These are phyloP conservation scores for Talaromyces stipitatus DNA, from an alignment of 495 filamentous ascomycete genomes.

Conservation along the genomic window DNA sequence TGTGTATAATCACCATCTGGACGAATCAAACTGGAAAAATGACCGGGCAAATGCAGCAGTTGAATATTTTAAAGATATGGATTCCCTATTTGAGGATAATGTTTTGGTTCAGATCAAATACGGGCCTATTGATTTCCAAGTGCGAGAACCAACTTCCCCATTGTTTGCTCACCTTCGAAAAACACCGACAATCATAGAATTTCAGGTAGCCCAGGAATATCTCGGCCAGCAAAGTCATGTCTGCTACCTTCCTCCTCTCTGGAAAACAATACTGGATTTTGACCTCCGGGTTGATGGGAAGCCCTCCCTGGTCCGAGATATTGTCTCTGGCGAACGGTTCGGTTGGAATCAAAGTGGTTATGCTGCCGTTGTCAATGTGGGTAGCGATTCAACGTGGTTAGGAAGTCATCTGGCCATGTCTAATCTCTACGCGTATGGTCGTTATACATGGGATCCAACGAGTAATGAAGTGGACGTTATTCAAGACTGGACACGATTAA, in stretches of 20 bases:
- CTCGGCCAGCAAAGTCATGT: constrained; percentile 64
- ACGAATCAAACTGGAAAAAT: constrained; percentile 52
- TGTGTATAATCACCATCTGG: constrained; percentile 55
- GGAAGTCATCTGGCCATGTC: constrained; percentile 63
- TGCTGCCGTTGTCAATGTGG: constrained; percentile 63
- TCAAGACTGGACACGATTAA: constrained; percentile 59
- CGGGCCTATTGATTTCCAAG: constrained; percentile 71
- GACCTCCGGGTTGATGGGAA: constrained; percentile 54
- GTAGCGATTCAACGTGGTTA: constrained; percentile 59
- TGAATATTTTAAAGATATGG: constrained; percentile 57
- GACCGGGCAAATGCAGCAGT: constrained; percentile 66
- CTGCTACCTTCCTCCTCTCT: constrained; percentile 58
- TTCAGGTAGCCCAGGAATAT: constrained; percentile 63
- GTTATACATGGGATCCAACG: constrained; percentile 54
- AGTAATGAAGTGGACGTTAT: constrained; percentile 40
- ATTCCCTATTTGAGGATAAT: constrained; percentile 61
- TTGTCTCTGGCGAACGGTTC: constrained; percentile 53
- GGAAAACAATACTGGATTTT: constrained; percentile 60
- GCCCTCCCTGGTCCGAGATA: constrained; percentile 45
- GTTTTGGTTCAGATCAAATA: constrained; percentile 68
- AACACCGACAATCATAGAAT: constrained; percentile 55
- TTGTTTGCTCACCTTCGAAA: constrained; percentile 56
- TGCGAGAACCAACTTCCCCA: constrained; percentile 62
- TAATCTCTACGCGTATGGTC: constrained; percentile 65
- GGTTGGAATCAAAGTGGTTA: constrained; percentile 51